A percentile compares a stretch with the other conserved stretches of the same genome.
Evolutionary conservation across 495 filamentous ascomycete genomes (phyloP).

Genomic region (Paragyromitra xinjiangensis): DNA sequence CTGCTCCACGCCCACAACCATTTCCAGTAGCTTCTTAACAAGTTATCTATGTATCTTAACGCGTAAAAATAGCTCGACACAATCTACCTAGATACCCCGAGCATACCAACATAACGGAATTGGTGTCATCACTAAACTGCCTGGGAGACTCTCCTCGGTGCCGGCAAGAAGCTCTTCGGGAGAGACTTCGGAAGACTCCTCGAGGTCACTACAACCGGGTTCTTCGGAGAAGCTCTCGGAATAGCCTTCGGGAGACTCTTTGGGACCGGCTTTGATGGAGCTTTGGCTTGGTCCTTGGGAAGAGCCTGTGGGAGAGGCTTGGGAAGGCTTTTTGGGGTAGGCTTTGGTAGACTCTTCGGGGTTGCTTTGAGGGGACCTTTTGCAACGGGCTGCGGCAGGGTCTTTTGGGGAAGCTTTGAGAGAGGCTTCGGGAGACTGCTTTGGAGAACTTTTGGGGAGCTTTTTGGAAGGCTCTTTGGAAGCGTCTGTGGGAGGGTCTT

Average conservation of each 20-base stretch:
- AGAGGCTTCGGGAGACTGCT: background rate
- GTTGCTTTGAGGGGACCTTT: background rate
- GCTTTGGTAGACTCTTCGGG: background rate
- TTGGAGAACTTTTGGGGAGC: background rate
- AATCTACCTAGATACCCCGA: background rate
- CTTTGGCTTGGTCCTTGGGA: background rate
- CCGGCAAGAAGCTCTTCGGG: background rate
- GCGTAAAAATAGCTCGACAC: background rate
- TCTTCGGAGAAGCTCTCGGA: background rate
- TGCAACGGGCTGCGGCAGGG: background rate
- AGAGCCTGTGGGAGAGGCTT: background rate
- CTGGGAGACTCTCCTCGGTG: background rate
- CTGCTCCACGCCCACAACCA: background rate
- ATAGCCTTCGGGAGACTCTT: background rate
- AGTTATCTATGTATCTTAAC: background rate
- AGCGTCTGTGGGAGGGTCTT: background rate
- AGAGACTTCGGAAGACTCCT: background rate
- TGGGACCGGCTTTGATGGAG: no score
- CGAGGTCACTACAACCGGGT: background rate
- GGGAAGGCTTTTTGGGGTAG: background rate
- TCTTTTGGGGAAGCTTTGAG: background rate
- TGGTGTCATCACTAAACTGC: background rate
- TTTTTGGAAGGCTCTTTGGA: background rate
- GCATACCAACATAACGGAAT: background rate
- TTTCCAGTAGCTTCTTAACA: background rate